Evolutionary conservation across 305 asterid genomes (phyloP).

Genomic region (Andrographis paniculata): DNA sequence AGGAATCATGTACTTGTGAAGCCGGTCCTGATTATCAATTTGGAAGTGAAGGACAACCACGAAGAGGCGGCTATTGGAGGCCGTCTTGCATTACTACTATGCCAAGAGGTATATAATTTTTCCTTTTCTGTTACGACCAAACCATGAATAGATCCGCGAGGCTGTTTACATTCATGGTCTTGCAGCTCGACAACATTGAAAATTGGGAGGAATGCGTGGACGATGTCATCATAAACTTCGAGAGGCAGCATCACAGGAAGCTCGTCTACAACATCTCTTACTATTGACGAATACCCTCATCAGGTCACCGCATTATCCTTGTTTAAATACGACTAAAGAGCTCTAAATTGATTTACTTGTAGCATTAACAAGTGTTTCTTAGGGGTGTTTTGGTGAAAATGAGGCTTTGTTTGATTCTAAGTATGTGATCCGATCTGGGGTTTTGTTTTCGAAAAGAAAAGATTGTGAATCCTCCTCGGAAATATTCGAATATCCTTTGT

Average conservation of each 20-base stretch:
- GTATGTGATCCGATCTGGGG: no score
- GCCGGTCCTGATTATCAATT: constrained; percentile 71
- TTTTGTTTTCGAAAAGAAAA: no score
- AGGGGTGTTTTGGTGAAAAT: no score
- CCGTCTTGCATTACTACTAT: constrained; percentile 62
- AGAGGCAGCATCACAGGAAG: constrained; percentile 45
- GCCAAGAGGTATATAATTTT: constrained; percentile 62
- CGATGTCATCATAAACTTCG: constrained; percentile 39
- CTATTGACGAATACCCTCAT: constrained; percentile 31
- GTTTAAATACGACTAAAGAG: no score
- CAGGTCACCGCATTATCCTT: constrained; percentile 2
- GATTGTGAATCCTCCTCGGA: no score
- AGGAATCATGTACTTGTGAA: constrained; percentile 62
- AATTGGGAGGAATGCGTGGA: constrained; percentile 48
- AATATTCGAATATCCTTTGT: no score
- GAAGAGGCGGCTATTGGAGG: constrained; percentile 92
- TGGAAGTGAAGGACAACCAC: constrained; percentile 91
- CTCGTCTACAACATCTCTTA: constrained; percentile 41
- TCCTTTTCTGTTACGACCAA: constrained; percentile 1
- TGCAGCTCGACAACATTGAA: constrained; percentile 39
- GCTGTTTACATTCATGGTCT: neutral
- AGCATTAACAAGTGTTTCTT: no score
- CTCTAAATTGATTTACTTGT: no score
- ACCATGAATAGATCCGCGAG: neutral
- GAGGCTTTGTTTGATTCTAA: no score